These are phyloP conservation scores for Globisporangium barbulae DNA, from an alignment of 352 stramenopile species.

Conservation along the genomic window DNA sequence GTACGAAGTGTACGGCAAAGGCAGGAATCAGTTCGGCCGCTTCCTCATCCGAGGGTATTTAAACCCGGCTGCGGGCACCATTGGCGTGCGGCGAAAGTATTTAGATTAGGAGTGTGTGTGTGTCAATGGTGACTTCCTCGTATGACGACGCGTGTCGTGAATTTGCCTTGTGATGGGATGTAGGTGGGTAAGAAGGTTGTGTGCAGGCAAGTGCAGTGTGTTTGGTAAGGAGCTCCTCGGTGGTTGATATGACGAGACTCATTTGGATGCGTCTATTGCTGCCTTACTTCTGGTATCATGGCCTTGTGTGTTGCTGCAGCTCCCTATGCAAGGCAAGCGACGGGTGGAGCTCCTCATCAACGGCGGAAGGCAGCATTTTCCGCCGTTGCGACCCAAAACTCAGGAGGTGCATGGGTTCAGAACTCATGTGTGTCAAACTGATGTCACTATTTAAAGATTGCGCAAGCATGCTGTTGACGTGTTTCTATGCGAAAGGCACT, in stretches of 20 bases:
- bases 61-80: conserved; percentile 36
- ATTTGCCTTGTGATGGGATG: background rate
- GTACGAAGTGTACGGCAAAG: conserved; percentile 65
- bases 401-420: no score
- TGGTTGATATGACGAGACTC: background rate
- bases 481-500: conserved; percentile 5
- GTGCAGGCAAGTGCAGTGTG: background rate
- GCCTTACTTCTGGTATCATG: background rate
- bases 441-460: conserved; percentile 6
- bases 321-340: background rate
- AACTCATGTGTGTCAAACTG: background rate
- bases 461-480: background rate
- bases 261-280: background rate
- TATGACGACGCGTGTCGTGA: background rate
- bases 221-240: background rate
- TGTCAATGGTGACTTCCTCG: background rate
- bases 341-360: background rate
- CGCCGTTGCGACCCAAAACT: background rate
- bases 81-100: conserved; percentile 58
- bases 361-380: background rate
- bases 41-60: conserved; percentile 71
- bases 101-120: conserved; percentile 26
- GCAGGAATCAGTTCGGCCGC: conserved; percentile 58
- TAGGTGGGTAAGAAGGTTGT: background rate
- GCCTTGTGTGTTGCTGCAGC: background rate